Conservation (phyloP, 2,329 filamentous ascomycete species). For the Huntiella bhutanensis region DNA sequence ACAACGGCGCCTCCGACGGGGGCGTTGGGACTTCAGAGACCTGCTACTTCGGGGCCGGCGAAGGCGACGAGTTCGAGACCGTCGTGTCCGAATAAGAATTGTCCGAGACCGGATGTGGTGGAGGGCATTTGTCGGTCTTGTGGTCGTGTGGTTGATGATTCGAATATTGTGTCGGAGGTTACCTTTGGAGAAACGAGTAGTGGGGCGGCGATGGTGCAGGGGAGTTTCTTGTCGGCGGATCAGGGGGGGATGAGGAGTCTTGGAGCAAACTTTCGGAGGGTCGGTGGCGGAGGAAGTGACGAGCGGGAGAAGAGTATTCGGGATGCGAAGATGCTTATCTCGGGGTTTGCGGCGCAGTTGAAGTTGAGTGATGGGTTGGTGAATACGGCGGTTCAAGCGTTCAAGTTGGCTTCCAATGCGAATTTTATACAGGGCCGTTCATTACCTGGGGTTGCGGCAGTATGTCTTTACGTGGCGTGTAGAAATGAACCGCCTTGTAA, state of each 20-base stretch:
- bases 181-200: conserved; percentile 74
- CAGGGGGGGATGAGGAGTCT: conserved; percentile 59
- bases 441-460: conserved; percentile 69
- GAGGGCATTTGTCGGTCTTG: conserved; percentile 64
- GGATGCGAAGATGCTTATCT: conserved; percentile 38
- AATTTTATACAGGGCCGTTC: conserved; percentile 77
- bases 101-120: conserved; percentile 40
- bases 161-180: conserved; percentile 81
- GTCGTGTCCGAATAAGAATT: conserved; percentile 40
- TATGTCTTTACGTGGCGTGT: conserved; percentile 78
- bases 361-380: conserved; percentile 41
- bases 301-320: conserved; percentile 42
- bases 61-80: too few species aligned
- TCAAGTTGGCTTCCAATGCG: conserved; percentile 53
- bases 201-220: conserved; percentile 78
- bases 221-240: conserved; percentile 69
- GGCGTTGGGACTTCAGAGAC: too few species aligned
- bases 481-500: conserved; percentile 61
- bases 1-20: too few species aligned
- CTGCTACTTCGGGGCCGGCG: too few species aligned
- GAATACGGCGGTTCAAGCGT: conserved; percentile 50
- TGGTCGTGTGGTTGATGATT: conserved; percentile 66
- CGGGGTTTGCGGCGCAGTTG: conserved; percentile 41
- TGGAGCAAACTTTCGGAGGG: conserved; percentile 41
- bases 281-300: conserved; percentile 30